Base-by-base conservation (phyloP, 345 rosid species). In the Arabidopsis thaliana region DNA sequence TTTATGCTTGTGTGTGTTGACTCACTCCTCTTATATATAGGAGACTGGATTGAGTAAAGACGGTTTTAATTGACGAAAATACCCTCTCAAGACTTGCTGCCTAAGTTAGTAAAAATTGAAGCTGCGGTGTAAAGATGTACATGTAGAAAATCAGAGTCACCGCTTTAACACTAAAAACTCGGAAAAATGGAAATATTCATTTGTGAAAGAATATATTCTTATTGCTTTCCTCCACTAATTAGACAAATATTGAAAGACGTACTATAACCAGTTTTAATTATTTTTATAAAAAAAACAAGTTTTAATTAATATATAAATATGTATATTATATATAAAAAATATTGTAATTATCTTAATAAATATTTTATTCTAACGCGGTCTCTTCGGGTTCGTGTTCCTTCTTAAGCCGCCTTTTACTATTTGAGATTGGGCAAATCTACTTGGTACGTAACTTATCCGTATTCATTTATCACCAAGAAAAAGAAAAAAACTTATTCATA, bases 81-180 rank as follows among this genome's bases (percentile, higher is more conserved):
- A 55, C 64, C 74, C 69, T 23, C 14, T 36, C 0, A 8, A 13
- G 24, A 51, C 65, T 40, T 60, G 34, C 34, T 60, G 20, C 49
- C 34, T 40, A 60, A 60, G 65, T n/a, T 60, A 60, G 48, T 40
- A 11, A 0, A 41, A 61, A 48, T 60, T 48, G 74, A 52, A 59
- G 24, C 25, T 57, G 14, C 38, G 48, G 24, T 32, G 34, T 58
- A 72, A 72, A 34, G 30, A 3, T 16, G 20, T 16, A 16, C 20
- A 16, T 16, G 42, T 28, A 13, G 53, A 52, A 51, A 51, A 61
- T 72, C 37, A 48, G 60, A 42, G 28, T 30, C 7, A 71, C 41
- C 78, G 78, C 65, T 65, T 51, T 56, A 13, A 44, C 48, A 24
- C 37, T 23, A 12, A 16, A 74, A 51, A 64, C 77, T 64, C 8